phyloP scores from a whole-genome alignment of 768 basidiomycete species.

The Hypsizygus marmoreus region DNA sequence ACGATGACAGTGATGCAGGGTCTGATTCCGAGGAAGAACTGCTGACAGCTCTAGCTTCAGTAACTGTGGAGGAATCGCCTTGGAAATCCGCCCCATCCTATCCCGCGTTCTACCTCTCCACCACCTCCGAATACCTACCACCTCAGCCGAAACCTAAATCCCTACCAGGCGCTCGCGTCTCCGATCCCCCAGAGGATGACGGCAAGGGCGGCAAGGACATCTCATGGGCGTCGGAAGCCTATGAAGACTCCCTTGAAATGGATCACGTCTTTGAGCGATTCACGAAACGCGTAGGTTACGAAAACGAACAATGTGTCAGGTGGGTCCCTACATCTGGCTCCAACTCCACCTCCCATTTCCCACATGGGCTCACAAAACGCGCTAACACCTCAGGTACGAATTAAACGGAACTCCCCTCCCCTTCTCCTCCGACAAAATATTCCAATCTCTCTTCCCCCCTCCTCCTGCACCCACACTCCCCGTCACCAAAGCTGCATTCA shows the following conservation, averaged over 20 bases:
- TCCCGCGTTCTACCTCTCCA: constrained; percentile 72
- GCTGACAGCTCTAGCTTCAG: constrained; percentile 57
- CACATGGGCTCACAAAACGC: no score
- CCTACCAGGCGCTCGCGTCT: constrained; percentile 44
- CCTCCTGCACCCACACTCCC: constrained; percentile 48
- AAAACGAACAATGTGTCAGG: constrained; percentile 88
- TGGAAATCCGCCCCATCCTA: constrained; percentile 72
- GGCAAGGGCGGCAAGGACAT: constrained; percentile 47
- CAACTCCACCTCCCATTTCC: no score
- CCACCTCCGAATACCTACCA: constrained; percentile 70
- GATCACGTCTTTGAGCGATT: constrained; percentile 90
- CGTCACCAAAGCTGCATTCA: constrained; percentile 63
- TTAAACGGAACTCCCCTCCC: constrained; percentile 83
- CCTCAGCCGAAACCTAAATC: constrained; percentile 52
- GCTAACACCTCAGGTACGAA: constrained; percentile 66
- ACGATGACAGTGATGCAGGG: constrained; percentile 18
- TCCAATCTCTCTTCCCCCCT: constrained; percentile 71
- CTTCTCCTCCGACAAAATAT: constrained; percentile 77
- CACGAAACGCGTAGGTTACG: constrained; percentile 64
- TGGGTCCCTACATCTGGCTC: constrained; percentile 35
- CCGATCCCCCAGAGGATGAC: constrained; percentile 38
- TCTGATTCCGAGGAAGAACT: constrained; percentile 51
- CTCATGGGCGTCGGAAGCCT: constrained; percentile 70
- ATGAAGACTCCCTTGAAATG: constrained; percentile 77
- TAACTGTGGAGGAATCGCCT: constrained; percentile 57